Conservation (phyloP, 1,284 basidiomycete species). For the Mycosarcoma maydis region DNA sequence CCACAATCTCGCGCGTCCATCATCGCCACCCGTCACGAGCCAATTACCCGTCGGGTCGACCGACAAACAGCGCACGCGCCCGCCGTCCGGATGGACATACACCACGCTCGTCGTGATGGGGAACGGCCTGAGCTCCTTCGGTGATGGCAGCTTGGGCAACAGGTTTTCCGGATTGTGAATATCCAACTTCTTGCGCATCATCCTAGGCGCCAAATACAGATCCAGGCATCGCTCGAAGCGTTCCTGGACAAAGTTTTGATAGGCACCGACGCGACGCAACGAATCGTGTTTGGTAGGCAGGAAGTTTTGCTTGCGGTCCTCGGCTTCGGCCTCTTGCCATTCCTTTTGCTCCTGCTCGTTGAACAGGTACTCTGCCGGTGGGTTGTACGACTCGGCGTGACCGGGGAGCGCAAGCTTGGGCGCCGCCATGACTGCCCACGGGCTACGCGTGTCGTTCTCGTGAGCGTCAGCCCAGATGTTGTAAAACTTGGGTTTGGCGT, state of each 20-base stretch:
- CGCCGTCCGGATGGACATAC: slow-evolving; percentile 75
- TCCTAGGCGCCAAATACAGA: slow-evolving; percentile 93
- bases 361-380: slow-evolving; percentile 96
- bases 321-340: slow-evolving; percentile 86
- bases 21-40: slow-evolving; percentile 91
- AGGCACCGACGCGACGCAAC: slow-evolving; percentile 89
- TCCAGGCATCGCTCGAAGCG: slow-evolving; percentile 94
- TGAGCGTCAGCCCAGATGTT: slow-evolving; percentile 82
- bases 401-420: slow-evolving; percentile 90
- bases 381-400: slow-evolving; percentile 96
- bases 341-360: slow-evolving; percentile 82
- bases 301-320: slow-evolving; percentile 90
- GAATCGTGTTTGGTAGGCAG: slow-evolving; percentile 86
- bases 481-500: slow-evolving; percentile 81
- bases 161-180: slow-evolving; percentile 77
- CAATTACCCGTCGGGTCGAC: slow-evolving; percentile 89
- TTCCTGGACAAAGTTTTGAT: slow-evolving; percentile 90
- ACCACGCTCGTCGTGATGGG: slow-evolving; percentile 83
- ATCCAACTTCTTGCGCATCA: slow-evolving; percentile 69
- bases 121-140: slow-evolving; percentile 91
- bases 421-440: slow-evolving; percentile 75
- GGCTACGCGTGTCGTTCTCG: slow-evolving; percentile 64
- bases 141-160: slow-evolving; percentile 94
- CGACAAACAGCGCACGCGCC: slow-evolving; percentile 79
- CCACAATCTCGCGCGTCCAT: slow-evolving; percentile 88